Evolutionary conservation across 306 rosid species (phyloP).

Genomic region (Alnus rubra): DNA sequence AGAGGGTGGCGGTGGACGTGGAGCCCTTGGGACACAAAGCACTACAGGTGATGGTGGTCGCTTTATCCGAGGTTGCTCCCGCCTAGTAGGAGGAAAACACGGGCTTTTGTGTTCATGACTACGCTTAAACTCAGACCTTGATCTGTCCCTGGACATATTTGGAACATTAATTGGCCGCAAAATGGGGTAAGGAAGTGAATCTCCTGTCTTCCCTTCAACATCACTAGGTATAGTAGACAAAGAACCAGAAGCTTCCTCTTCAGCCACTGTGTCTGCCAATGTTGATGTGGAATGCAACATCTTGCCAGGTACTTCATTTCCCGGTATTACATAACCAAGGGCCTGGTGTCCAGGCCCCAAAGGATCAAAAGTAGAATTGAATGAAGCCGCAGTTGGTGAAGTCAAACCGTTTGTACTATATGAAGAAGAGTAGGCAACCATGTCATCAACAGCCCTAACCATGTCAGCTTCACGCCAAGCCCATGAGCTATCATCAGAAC

Average conservation of each 20-base stretch:
- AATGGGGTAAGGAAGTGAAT: constrained; percentile 76
- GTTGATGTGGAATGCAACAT: constrained; percentile 68
- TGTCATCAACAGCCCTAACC: constrained; percentile 92
- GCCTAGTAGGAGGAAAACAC: constrained; percentile 75
- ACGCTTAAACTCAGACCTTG: constrained; percentile 64
- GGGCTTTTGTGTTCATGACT: constrained; percentile 78
- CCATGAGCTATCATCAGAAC: constrained; percentile 97
- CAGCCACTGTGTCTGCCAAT: constrained; percentile 55
- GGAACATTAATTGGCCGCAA: constrained; percentile 89
- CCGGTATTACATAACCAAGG: constrained; percentile 72
- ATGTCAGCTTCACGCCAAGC: constrained; percentile 97
- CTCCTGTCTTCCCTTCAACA: constrained; percentile 67
- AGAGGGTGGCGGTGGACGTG: constrained; percentile 92
- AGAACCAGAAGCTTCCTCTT: constrained; percentile 72
- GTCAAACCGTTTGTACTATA: constrained; percentile 84
- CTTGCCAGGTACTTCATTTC: constrained; percentile 77
- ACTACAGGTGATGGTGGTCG: constrained; percentile 95
- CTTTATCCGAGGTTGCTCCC: constrained; percentile 86
- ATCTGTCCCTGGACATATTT: constrained; percentile 73
- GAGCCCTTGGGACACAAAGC: constrained; percentile 84
- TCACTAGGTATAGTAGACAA: constrained; percentile 60
- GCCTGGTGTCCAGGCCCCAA: constrained; percentile 72
- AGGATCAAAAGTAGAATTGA: constrained; percentile 83
- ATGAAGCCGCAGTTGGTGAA: constrained; percentile 87
- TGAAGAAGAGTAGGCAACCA: constrained; percentile 96